A percentile compares a stretch with the other conserved stretches of the same genome.
Evolutionary conservation across 495 filamentous ascomycete species (phyloP).

Genomic region (Bacidia rubella): DNA sequence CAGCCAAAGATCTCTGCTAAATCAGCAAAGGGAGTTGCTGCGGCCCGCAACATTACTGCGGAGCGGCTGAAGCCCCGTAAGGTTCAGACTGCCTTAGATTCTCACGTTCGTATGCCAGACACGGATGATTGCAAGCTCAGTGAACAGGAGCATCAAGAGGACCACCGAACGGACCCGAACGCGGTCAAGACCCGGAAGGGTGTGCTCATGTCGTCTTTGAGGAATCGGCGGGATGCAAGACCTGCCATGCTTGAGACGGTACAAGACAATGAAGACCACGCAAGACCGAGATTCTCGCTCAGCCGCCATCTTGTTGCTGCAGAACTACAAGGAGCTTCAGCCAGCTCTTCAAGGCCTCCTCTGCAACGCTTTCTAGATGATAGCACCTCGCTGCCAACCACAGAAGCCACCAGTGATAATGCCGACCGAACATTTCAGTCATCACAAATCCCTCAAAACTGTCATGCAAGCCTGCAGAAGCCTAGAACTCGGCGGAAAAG

Average conservation of each 20-base stretch:
- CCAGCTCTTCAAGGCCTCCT: too few species aligned
- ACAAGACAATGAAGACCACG: constrained; percentile 8
- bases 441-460: too few species aligned
- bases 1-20: background rate
- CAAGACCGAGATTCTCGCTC: constrained; percentile 7
- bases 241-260: constrained; percentile 19
- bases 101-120: background rate
- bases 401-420: too few species aligned
- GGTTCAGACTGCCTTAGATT: background rate
- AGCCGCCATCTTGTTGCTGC: constrained; percentile 3
- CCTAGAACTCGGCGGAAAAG: constrained; percentile 27
- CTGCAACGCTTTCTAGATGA: too few species aligned
- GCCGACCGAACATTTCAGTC: too few species aligned
- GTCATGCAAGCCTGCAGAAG: background rate
- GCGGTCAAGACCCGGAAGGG: background rate
- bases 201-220: constrained; percentile 7
- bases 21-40: background rate
- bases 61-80: background rate
- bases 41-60: background rate
- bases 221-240: constrained; percentile 6
- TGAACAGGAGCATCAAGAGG: background rate
- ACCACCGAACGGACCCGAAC: background rate
- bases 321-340: background rate
- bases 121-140: background rate
- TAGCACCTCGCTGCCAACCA: too few species aligned